Evolutionary conservation across 2,329 filamentous ascomycete species (phyloP).

Genomic region (Ascochyta koolunga): DNA sequence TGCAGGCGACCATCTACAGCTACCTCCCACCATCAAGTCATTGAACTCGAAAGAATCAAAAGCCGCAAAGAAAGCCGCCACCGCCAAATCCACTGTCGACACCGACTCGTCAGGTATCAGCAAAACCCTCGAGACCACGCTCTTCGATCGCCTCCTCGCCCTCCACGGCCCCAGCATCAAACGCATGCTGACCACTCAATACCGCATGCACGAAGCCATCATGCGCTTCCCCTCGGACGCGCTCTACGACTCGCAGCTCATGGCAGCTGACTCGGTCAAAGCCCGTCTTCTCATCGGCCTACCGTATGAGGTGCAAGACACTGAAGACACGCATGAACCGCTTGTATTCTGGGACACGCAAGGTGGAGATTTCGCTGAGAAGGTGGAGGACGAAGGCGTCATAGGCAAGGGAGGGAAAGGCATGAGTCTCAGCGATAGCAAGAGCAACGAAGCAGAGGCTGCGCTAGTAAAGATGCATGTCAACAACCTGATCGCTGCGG

Average conservation of each 20-base stretch:
- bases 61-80: slow-evolving; percentile 40
- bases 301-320: slow-evolving; percentile 76
- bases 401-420: slow-evolving; percentile 54
- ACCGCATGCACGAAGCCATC: slow-evolving; percentile 95
- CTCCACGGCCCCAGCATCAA: slow-evolving; percentile 86
- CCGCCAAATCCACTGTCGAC: slow-evolving; percentile 35
- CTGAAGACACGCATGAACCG: slow-evolving; percentile 85
- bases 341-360: slow-evolving; percentile 96
- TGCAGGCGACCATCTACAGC: slow-evolving; percentile 91
- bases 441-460: slow-evolving; percentile 92
- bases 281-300: slow-evolving; percentile 76
- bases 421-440: slow-evolving; percentile 72
- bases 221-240: slow-evolving; percentile 93
- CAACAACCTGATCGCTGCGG: slow-evolving; percentile 73
- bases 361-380: slow-evolving; percentile 88
- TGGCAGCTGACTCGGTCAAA: slow-evolving; percentile 81
- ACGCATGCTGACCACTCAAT: slow-evolving; percentile 94
- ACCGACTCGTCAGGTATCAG: slow-evolving; percentile 44
- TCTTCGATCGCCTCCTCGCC: slow-evolving; percentile 86
- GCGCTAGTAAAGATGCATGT: slow-evolving; percentile 81
- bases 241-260: slow-evolving; percentile 80
- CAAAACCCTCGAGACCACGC: slow-evolving; percentile 79
- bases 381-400: slow-evolving; percentile 73
- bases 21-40: slow-evolving; percentile 94
- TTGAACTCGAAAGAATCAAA: slow-evolving; percentile 54